Evolutionary conservation across 75 land plant genomes (phyloP), one percentile per base, ranked within the genome.

Genomic region (Isoetes taiwanensis): DNA sequence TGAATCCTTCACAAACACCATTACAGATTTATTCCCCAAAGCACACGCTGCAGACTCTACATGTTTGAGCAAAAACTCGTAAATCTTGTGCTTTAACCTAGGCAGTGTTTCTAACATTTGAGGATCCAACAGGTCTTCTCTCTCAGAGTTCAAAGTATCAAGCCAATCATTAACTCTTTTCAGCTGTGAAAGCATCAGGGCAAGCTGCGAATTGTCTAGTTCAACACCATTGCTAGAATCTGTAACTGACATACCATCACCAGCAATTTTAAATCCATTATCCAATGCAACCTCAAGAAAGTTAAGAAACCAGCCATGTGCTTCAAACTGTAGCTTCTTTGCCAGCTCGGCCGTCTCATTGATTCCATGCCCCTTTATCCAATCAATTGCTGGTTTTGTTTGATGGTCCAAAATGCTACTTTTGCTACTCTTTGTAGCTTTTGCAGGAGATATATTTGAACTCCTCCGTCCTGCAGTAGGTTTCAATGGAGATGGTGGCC

Each of bases 21-120:
- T n/a, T n/a, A n/a, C n/a, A n/a, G n/a, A n/a, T n/a, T n/a, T 26
- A 20, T 34, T 70, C 37, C 37, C 70, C 10, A 54, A 28, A 40
- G 50, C 50, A 46, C 19, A 8, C 16, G 50, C 50, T 6, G 50
- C 50, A 46, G 50, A 46, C 50, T 46, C 50, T 19, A 46, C 50
- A n/a, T 46, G 50, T 23, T 46, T 46, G 50, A 46, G 16, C n/a
- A 46, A 16, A 16, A 46, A 46, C 50, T 46, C 50, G 50, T 46
- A 46, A 4, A 46, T 46, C 16, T 46, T 46, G 25, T 23, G 6
- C 50, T 46, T 46, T 23, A 46, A 16, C 25, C 50, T 46, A 4
- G 50, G 25, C 19, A 46, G 16, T 4, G 50, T 46, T 23, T 46
- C 50, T 46, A 46, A 16, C 16, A 46, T 19, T 6, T 46, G 50